phyloP scores from a whole-genome alignment of 2,329 filamentous ascomycete genomes.

The Fusarium keratoplasticum region DNA sequence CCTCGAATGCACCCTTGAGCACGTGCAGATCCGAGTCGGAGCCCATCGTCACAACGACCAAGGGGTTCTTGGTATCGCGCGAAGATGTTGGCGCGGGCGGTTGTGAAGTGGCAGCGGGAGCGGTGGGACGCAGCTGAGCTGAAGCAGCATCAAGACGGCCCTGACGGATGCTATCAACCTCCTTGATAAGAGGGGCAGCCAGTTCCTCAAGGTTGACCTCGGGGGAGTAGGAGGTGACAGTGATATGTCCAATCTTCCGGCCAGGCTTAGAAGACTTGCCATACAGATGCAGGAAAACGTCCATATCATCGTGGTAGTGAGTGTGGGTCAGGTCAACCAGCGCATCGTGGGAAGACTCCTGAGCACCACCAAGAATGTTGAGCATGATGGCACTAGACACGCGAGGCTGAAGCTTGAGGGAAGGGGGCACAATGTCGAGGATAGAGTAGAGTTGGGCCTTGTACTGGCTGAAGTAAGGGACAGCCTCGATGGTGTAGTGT shows the following conservation, averaged over 20 bases:
- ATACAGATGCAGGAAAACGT: slow-evolving; percentile 83
- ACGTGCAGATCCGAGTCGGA: slow-evolving; percentile 82
- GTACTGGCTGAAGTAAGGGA: slow-evolving; percentile 88
- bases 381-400: slow-evolving; percentile 79
- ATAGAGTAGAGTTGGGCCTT: slow-evolving; percentile 91
- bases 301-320: slow-evolving; percentile 58
- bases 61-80: slow-evolving; percentile 55
- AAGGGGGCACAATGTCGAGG: slow-evolving; percentile 71
- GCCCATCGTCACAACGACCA: slow-evolving; percentile 86
- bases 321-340: slow-evolving; percentile 61
- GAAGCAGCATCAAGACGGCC: slow-evolving; percentile 60
- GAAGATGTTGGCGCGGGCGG: slow-evolving; percentile 18
- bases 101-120: slow-evolving; percentile 21
- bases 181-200: slow-evolving; percentile 75
- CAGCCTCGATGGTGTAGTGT: slow-evolving; percentile 94
- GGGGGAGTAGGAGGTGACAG: slow-evolving; percentile 77
- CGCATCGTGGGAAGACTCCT: slow-evolving; percentile 69
- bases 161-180: slow-evolving; percentile 69
- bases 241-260: slow-evolving; percentile 96
- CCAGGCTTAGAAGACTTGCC: slow-evolving; percentile 89
- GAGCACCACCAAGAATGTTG: slow-evolving; percentile 80
- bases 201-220: slow-evolving; percentile 69
- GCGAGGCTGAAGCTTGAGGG: slow-evolving; percentile 65
- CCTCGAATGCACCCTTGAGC: slow-evolving; percentile 72
- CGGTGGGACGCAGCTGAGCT: slow-evolving; percentile 51